Evolutionary conservation across 495 filamentous ascomycete genomes (phyloP).

Genomic region (Penicillium roqueforti): DNA sequence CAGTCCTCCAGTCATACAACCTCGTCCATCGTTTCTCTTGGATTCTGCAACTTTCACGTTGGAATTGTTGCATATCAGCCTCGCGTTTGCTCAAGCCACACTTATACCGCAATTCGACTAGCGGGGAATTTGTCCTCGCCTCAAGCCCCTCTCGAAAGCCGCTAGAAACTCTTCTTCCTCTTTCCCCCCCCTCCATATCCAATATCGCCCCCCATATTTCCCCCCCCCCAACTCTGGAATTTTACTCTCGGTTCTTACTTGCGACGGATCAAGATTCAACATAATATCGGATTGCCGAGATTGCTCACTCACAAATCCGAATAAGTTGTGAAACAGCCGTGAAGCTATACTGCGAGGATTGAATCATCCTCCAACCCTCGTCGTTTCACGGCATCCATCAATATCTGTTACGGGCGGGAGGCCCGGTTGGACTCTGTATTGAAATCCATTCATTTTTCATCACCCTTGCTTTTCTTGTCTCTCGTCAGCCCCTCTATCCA

Average conservation of each 20-base stretch:
- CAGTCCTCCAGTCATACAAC: slow-evolving; percentile 1
- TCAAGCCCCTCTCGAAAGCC: slow-evolving; percentile 9
- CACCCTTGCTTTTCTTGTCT: not conserved
- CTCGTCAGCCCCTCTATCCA: not conserved
- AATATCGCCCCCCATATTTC: not conserved
- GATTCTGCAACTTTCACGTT: not conserved
- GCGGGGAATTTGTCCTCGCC: slow-evolving; percentile 7
- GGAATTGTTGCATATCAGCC: not conserved
- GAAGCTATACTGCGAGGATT: not conserved
- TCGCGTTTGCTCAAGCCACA: slow-evolving; percentile 7
- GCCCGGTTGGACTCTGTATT: slow-evolving; percentile 5
- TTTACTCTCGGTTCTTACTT: not conserved
- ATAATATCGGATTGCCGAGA: not conserved
- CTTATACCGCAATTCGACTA: slow-evolving; percentile 6
- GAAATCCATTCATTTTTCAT: not conserved
- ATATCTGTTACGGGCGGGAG: slow-evolving; percentile 10
- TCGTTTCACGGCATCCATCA: slow-evolving; percentile 2
- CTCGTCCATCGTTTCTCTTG: not conserved
- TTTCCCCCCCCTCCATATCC: slow-evolving; percentile 3
- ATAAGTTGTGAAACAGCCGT: not conserved
- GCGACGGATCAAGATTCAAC: not conserved
- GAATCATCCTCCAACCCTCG: not conserved
- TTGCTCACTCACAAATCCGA: not conserved
- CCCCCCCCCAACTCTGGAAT: not conserved
- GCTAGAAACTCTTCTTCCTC: slow-evolving; percentile 4